Evolutionary conservation across 768 basidiomycete genomes (phyloP), one percentile per base, ranked within the genome.

Genomic region (Auriscalpium orientale): DNA sequence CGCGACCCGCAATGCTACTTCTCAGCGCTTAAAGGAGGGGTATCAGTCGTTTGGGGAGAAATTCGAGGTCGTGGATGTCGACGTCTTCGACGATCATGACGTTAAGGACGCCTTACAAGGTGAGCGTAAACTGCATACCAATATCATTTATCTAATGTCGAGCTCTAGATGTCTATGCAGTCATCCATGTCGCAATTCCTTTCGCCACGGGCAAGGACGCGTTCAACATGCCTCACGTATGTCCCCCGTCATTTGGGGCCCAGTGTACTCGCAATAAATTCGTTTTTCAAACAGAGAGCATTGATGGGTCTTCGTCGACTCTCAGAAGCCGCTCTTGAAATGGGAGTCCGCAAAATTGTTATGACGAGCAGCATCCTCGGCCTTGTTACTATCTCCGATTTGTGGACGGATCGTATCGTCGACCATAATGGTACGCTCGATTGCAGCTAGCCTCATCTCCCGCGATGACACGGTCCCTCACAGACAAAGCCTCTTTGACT

Each of bases 401-500:
- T 28, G 2, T 28, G 28, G 28, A 28, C 28, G 28, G 28, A 28
- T 28, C 28, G 7, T 22, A 18, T 12, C 12, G 21, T 47, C 46
- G 12, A 20, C 18, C 18, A 47, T 28, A 28, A 47, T 20, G 18
- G 46, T 47, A 28, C 22, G 46, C 15, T 22, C 13, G 21, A 21
- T 56, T n/a, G 52, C 50, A 48, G 36, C 20, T 44, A 28, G 7
- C 57, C 11, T 13, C 16, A 10, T 43, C 36, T 12, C 50, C 38
- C 57, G 20, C 16, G 11, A 4, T 35, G 28, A 4, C 22, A 33
- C 28, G 28, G 7, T 28, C 5, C 28, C 28, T 28, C 15, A 13
- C n/a, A 73, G 73, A 71, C 45, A 74, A 72, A 72, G 66, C 66
- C 18, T 56, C 64, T 8, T 60, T 64, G 2, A 68, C 70, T 3